Conservation (phyloP, 2,329 filamentous ascomycete species). For the Aspergillus amoenus region DNA sequence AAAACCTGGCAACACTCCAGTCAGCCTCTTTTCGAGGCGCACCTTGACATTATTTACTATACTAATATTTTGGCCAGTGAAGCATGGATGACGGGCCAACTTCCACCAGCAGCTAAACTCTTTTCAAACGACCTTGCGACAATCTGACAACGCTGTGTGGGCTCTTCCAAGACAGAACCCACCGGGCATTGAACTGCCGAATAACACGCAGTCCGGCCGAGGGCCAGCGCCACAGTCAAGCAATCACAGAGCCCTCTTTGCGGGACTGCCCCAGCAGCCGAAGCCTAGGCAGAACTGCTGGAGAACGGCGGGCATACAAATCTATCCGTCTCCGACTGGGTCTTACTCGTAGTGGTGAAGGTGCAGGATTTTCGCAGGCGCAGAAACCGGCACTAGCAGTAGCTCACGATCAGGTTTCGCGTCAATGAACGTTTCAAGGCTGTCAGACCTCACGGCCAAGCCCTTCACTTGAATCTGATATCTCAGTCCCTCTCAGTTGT, state of each 20-base stretch:
- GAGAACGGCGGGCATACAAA: slow-evolving; percentile 2
- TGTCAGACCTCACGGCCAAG: background rate
- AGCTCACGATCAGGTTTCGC: background rate
- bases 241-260: slow-evolving; percentile 6
- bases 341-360: background rate
- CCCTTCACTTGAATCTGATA: background rate
- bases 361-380: slow-evolving; percentile 1
- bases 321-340: slow-evolving; percentile 8
- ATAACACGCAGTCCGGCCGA: slow-evolving; percentile 7
- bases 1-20: too few species aligned
- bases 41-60: too few species aligned
- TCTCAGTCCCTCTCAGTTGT: background rate
- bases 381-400: background rate
- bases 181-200: slow-evolving; percentile 2
- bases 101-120: slow-evolving; percentile 1
- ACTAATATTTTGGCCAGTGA: too few species aligned
- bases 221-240: background rate
- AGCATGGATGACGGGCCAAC: background rate
- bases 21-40: too few species aligned
- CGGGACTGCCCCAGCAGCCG: background rate
- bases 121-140: slow-evolving; percentile 9
- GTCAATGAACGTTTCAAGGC: background rate
- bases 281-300: background rate
- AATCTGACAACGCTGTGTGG: background rate
- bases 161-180: background rate